Conservation (phyloP, 345 rosid species). For the Arabidopsis arenosa region DNA sequence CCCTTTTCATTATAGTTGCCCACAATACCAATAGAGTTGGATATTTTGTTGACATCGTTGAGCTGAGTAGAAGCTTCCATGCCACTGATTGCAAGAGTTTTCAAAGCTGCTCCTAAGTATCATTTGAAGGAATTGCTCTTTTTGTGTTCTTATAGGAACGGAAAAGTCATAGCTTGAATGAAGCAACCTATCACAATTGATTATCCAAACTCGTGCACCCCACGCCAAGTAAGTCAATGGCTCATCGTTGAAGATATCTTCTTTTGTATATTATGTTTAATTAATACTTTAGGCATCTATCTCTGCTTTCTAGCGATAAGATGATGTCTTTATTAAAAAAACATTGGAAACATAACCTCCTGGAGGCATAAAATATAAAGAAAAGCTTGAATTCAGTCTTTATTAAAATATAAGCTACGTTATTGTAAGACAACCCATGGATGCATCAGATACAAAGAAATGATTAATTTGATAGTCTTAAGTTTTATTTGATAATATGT, state of each 20-base stretch:
- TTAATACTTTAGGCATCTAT: not conserved
- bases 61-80: constrained; percentile 7
- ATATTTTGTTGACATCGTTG: not conserved
- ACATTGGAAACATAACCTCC: not conserved
- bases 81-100: not conserved
- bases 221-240: constrained; percentile 29
- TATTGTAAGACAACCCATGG: not conserved
- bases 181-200: not conserved
- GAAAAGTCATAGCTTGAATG: not conserved
- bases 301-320: not conserved
- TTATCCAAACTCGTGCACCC: constrained; percentile 21
- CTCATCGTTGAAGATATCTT: not conserved
- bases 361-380: not conserved
- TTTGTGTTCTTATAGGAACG: not conserved
- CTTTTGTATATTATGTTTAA: not conserved
- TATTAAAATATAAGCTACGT: not conserved
- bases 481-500: not conserved
- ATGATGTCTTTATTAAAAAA: not conserved
- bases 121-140: not conserved
- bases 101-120: not conserved
- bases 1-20: not conserved
- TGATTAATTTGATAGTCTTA: not conserved
- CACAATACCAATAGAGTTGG: not conserved
- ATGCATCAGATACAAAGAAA: not conserved
- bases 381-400: not conserved